These are phyloP conservation scores for Haplosporangium gracile DNA, from an alignment of 192 early-diverging fungal genomes.

Conservation along the genomic window DNA sequence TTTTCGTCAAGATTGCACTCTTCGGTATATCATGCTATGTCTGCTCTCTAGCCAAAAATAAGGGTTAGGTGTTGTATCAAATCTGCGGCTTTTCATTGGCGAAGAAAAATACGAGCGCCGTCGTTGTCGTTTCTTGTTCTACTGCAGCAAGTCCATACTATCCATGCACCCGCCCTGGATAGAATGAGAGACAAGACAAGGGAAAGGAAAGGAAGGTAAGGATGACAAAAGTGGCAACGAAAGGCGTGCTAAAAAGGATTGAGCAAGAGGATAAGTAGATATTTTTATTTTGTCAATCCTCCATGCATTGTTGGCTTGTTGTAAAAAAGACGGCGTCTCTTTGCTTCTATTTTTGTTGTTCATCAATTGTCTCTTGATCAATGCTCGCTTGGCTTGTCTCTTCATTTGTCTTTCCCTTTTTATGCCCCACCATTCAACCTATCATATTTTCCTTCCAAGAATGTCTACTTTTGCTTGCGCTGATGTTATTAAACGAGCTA, in stretches of 20 bases:
- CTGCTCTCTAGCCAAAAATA: background rate
- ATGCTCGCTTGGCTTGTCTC: background rate
- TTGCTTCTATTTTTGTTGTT: background rate
- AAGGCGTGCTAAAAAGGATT: background rate
- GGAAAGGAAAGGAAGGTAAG: background rate
- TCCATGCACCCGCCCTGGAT: background rate
- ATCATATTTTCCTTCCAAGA: too few relatives aligned
- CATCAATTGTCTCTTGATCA: background rate
- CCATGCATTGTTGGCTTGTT: background rate
- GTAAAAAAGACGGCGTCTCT: background rate
- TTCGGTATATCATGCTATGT: background rate
- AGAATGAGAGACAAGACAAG: too few relatives aligned
- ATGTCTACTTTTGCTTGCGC: too few relatives aligned
- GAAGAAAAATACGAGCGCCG: background rate
- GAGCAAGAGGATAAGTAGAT: background rate
- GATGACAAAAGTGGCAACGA: background rate
- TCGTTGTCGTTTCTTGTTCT: background rate
- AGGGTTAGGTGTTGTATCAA: background rate
- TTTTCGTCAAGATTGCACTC: too few relatives aligned
- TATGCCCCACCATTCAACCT: background rate
- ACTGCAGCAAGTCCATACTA: too few relatives aligned
- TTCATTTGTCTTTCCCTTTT: background rate
- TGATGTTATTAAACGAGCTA: too few relatives aligned
- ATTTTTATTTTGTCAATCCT: background rate
- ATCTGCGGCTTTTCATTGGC: background rate